Evolutionary conservation across 495 filamentous ascomycete genomes (phyloP).

Genomic region (Aspergillus haitiensis): DNA sequence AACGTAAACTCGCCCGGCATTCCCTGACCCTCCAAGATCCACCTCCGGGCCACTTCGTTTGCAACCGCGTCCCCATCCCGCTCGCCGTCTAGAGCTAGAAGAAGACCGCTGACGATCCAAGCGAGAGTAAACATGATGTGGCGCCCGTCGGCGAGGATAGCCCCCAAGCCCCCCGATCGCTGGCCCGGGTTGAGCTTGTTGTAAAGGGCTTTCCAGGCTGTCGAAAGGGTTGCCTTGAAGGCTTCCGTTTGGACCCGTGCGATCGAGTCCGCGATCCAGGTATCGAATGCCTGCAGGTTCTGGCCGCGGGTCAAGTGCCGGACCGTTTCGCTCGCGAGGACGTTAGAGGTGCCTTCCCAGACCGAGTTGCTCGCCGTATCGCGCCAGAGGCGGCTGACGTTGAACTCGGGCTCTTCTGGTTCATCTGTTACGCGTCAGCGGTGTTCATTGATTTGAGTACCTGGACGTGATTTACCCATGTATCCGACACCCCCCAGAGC

Average conservation of each 20-base stretch:
- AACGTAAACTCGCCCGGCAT: background rate
- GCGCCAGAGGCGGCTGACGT: slow-evolving; percentile 63
- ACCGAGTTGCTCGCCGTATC: slow-evolving; percentile 66
- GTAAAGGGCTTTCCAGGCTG: background rate
- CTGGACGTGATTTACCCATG: slow-evolving; percentile 30
- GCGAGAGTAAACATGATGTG: background rate
- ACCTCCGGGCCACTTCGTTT: background rate
- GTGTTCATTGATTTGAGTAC: too few species aligned
- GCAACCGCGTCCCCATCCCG: background rate
- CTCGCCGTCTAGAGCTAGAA: background rate
- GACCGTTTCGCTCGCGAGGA: slow-evolving; percentile 62
- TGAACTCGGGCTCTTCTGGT: slow-evolving; percentile 52
- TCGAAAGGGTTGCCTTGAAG: background rate
- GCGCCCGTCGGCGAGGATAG: background rate
- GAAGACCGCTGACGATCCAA: background rate
- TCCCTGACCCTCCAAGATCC: background rate
- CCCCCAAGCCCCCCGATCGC: background rate
- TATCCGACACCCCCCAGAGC: slow-evolving; percentile 73
- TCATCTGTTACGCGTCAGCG: slow-evolving; percentile 33
- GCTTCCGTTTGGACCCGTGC: background rate
- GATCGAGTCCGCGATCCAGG: background rate
- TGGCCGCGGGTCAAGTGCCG: slow-evolving; percentile 20
- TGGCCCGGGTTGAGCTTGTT: background rate
- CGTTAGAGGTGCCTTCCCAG: slow-evolving; percentile 77
- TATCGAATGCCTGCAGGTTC: background rate